These are phyloP conservation scores for Rehmannia glutinosa DNA, from an alignment of 257 asterid species.

Conservation along the genomic window DNA sequence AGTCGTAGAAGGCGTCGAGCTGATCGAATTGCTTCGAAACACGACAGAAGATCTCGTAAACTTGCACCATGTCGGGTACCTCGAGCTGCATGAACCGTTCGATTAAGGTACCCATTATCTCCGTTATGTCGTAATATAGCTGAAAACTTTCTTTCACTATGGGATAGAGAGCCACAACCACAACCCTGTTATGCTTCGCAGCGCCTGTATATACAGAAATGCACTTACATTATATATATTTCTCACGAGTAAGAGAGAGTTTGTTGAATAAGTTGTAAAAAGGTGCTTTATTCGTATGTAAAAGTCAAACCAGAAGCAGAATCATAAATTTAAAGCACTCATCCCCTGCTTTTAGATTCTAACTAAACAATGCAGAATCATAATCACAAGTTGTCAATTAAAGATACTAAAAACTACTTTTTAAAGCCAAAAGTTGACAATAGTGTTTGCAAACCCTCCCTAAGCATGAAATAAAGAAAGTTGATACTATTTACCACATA, in stretches of 20 bases:
- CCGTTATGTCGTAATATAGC: constrained; percentile 54
- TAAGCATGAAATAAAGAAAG: not conserved
- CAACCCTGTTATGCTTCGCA: constrained; percentile 61
- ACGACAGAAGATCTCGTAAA: constrained; percentile 54
- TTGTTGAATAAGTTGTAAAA: too few species aligned
- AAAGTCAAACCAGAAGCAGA: too few species aligned
- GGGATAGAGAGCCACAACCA: constrained; percentile 57
- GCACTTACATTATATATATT: not conserved
- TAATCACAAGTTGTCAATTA: too few species aligned
- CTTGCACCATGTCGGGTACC: constrained; percentile 52
- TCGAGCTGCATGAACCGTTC: constrained; percentile 85
- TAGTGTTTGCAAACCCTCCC: too few species aligned
- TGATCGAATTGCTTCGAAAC: constrained; percentile 73
- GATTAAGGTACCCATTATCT: constrained; percentile 44
- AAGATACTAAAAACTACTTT: too few species aligned
- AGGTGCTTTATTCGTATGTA: too few species aligned
- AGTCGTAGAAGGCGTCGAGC: constrained; percentile 63
- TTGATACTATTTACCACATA: not conserved
- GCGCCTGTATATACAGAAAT: constrained; percentile 40
- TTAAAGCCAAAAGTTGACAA: too few species aligned
- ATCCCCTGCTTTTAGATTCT: too few species aligned
- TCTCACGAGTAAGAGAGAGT: too few species aligned
- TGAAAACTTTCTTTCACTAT: constrained; percentile 68
- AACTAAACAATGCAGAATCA: too few species aligned
- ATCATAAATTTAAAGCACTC: too few species aligned